A percentile compares a stretch with the other conserved stretches of the same genome.
These are phyloP conservation scores for Trichaptum fuscoviolaceum DNA, from an alignment of 768 basidiomycete species.

Conservation along the genomic window DNA sequence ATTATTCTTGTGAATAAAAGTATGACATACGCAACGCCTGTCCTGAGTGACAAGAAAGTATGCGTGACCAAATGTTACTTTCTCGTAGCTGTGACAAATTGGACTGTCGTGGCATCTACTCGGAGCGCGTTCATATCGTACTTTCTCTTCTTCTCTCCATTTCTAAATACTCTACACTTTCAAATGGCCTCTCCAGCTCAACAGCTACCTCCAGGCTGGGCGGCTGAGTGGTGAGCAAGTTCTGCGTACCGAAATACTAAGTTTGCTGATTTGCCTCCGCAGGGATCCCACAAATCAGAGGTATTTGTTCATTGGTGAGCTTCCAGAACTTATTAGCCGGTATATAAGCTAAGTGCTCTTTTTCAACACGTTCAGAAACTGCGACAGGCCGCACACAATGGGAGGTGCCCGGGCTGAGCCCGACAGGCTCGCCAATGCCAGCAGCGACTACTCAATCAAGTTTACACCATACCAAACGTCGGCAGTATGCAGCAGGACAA, in stretches of 20 bases:
- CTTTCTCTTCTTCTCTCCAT: conserved; percentile 10
- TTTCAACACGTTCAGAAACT: conserved; percentile 51
- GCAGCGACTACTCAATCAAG: conserved; percentile 42
- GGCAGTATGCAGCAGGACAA: conserved; percentile 93
- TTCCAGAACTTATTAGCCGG: neutral
- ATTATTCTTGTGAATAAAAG: neutral
- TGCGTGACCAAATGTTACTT: neutral
- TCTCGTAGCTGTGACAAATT: neutral
- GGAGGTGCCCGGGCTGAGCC: conserved; percentile 61
- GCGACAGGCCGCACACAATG: conserved; percentile 82
- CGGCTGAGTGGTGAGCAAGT: conserved; percentile 74
- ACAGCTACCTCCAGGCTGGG: conserved; percentile 88
- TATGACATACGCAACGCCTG: neutral
- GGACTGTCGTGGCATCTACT: conserved; percentile 4
- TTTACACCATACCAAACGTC: conserved; percentile 54
- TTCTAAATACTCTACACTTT: conserved; percentile 3
- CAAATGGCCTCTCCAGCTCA: conserved; percentile 45
- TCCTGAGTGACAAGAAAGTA: neutral
- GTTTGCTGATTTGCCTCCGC: conserved; percentile 15
- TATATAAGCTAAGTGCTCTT: conserved; percentile 8
- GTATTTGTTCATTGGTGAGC: conserved; percentile 84
- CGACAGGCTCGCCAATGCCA: conserved; percentile 33
- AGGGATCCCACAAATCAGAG: conserved; percentile 81
- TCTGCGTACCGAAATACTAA: conserved; percentile 16
- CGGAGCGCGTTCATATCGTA: neutral